Conservation (phyloP, 371 early-diverging fungal genomes). For the Zopfochytrium polystomum region DNA sequence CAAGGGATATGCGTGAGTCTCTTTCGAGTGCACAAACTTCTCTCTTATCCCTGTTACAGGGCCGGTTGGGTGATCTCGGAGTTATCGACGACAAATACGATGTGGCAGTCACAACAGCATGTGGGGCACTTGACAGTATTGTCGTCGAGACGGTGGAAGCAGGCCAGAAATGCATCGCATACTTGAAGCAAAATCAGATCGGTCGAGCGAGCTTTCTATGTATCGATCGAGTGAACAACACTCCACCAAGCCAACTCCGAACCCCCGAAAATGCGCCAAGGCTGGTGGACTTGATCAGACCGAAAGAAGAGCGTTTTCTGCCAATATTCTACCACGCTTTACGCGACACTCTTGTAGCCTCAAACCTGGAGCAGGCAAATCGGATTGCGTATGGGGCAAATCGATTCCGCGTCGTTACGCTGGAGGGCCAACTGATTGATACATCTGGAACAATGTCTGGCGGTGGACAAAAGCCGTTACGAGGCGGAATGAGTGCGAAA, state of each 20-base stretch:
- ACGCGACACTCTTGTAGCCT: slow-evolving; percentile 90
- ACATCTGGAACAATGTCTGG: slow-evolving; percentile 97
- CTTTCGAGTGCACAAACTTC: neutral
- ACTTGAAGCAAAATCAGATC: slow-evolving; percentile 79
- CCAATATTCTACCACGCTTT: slow-evolving; percentile 92
- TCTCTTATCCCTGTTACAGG: slow-evolving; percentile 40
- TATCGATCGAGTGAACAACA: slow-evolving; percentile 69
- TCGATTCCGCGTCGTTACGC: slow-evolving; percentile 93
- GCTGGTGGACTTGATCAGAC: slow-evolving; percentile 87
- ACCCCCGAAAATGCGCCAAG: slow-evolving; percentile 85
- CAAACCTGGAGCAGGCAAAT: slow-evolving; percentile 87
- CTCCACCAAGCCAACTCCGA: slow-evolving; percentile 49
- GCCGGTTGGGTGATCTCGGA: slow-evolving; percentile 95
- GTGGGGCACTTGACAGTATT: slow-evolving; percentile 82
- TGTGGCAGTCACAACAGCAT: slow-evolving; percentile 94
- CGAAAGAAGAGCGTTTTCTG: slow-evolving; percentile 68
- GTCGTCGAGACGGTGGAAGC: slow-evolving; percentile 94
- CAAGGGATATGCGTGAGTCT: slow-evolving; percentile 72
- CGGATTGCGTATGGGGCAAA: slow-evolving; percentile 79
- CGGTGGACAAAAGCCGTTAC: slow-evolving; percentile 64
- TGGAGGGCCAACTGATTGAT: slow-evolving; percentile 96
- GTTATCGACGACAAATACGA: slow-evolving; percentile 93
- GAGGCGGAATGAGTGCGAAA: slow-evolving; percentile 83
- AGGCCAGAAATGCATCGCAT: slow-evolving; percentile 91
- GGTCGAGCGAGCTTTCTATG: slow-evolving; percentile 92